Conservation (phyloP, 139 green algal species). For the Chlorella vulgaris region DNA sequence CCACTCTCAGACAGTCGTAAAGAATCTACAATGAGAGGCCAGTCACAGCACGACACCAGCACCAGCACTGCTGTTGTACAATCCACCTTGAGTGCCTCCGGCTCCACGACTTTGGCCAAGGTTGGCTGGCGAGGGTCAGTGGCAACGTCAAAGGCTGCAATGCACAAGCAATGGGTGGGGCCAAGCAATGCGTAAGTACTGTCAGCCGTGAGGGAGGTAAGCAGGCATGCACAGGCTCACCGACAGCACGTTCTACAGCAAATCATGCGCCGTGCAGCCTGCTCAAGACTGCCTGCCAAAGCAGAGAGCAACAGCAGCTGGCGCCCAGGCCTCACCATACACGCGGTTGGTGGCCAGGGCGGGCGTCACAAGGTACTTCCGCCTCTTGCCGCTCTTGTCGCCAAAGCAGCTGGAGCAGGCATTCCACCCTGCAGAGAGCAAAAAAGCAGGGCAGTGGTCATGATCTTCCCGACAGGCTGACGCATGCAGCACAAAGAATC, state of each 20-base stretch:
- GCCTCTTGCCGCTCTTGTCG: constrained; percentile 47
- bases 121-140: constrained; percentile 60
- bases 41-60: not conserved
- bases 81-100: constrained; percentile 51
- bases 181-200: no score
- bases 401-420: constrained; percentile 74
- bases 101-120: constrained; percentile 64
- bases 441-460: not conserved
- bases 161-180: not conserved
- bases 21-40: no score
- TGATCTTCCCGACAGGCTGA: not conserved
- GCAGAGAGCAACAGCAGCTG: not conserved
- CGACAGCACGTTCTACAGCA: no score
- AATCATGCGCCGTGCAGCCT: no score
- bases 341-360: constrained; percentile 41
- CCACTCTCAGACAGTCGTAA: no score
- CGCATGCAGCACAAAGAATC: no score
- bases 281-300: no score
- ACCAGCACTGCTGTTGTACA: not conserved
- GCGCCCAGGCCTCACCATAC: no score
- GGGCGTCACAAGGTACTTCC: constrained; percentile 74
- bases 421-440: constrained; percentile 71
- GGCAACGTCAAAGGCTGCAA: constrained; percentile 61
- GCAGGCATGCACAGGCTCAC: no score
- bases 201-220: no score